Conservation (phyloP, 176 grass and related monocot species). For the Olyra latifolia region DNA sequence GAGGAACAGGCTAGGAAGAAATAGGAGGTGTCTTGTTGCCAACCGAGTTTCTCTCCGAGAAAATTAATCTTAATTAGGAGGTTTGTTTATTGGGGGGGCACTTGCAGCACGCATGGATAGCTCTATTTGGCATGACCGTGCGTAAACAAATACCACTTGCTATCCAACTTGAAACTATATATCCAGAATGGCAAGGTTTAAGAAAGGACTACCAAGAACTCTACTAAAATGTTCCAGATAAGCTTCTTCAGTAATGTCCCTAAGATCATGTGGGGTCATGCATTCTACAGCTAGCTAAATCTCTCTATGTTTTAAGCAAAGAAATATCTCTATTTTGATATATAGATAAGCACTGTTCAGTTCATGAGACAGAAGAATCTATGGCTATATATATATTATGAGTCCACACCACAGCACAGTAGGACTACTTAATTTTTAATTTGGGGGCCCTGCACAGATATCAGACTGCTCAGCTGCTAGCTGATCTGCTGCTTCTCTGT, state of each 20-base stretch:
- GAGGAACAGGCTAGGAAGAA: no score
- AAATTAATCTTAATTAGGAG: no score
- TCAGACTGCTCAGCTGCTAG: constrained; percentile 9
- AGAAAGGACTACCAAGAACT: background rate
- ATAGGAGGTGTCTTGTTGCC: no score
- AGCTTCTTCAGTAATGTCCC: background rate
- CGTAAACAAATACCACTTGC: constrained; percentile 10
- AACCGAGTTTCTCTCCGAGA: no score
- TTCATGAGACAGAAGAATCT: background rate
- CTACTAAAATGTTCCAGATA: background rate
- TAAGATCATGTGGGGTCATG: background rate
- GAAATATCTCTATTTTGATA: no score
- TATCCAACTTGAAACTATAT: background rate
- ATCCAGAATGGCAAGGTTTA: background rate
- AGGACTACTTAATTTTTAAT: background rate
- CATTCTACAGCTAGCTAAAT: background rate
- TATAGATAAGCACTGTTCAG: background rate
- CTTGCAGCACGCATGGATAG: no score
- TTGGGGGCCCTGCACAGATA: background rate
- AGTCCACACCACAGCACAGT: background rate
- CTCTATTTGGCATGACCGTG: background rate
- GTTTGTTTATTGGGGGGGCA: no score
- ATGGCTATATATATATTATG: background rate
- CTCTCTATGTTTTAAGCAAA: no score
- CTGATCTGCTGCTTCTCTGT: background rate